Conservation (phyloP, 305 asterid genomes). For the Salvia sclarea region DNA sequence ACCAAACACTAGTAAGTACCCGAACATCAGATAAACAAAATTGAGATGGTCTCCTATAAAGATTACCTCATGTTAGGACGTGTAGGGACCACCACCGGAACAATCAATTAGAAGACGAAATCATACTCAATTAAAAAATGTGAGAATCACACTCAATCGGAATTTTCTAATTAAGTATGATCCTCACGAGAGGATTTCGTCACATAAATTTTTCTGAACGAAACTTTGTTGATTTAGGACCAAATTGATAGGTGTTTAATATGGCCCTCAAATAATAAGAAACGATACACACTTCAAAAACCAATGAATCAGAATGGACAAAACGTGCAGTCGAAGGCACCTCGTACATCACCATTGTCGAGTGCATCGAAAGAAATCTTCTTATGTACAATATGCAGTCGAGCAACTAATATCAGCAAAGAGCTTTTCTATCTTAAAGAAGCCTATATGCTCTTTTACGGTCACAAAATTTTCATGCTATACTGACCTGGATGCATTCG, state of each 20-base stretch:
- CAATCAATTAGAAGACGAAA: no score
- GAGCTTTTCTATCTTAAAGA: not conserved
- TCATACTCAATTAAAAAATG: no score
- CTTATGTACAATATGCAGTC: not conserved
- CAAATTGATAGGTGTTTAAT: not conserved
- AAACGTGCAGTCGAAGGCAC: not conserved
- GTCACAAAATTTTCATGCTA: slow-evolving; percentile 34
- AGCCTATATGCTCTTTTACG: not conserved
- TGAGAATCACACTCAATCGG: no score
- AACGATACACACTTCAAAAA: not conserved
- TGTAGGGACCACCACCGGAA: no score
- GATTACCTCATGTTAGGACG: no score
- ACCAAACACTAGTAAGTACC: no score
- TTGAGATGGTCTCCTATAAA: no score
- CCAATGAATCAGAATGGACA: not conserved
- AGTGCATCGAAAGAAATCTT: not conserved
- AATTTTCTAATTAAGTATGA: no score
- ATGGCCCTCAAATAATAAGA: not conserved
- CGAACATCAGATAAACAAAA: not conserved
- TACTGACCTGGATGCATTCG: slow-evolving; percentile 26
- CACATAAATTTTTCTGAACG: no score
- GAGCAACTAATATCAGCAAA: slow-evolving; percentile 16
- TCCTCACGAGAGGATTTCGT: no score
- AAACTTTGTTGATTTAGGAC: not conserved
- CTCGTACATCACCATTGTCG: not conserved